Base-by-base conservation (phyloP, 2,329 filamentous ascomycete genomes). In the Seiridium cupressi region DNA sequence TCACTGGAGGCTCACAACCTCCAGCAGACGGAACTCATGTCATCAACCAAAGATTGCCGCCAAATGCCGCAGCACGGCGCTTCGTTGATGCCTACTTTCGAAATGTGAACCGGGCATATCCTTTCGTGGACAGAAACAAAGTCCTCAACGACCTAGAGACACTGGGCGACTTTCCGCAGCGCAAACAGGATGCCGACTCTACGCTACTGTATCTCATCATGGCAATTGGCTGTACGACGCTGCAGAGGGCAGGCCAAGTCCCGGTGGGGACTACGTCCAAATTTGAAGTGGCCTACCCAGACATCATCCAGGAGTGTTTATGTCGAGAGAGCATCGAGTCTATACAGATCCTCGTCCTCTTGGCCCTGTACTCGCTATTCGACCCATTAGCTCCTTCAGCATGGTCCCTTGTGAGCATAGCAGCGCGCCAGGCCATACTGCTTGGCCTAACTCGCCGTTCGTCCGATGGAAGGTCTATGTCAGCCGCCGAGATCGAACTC, bases 41-140 rank as follows among this genome's bases (percentile, higher is more conserved):
- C 35, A 40, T 48, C 8, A 36, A 36, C 8, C 59, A 54, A 32
- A 61, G 59, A 3, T 31, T 70, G 11, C 66, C 70, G 3, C 56
- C 64, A 2, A 66, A 70, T 18, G 64, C 66, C 18, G 64, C 64
- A 6, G 73, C 73, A 5, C 69, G 70, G 9, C 68, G 67, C 18
- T 77, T 77, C 32, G 73, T 77, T 7, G 74, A 79, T 55, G 77
- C 78, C 13, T 81, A 80, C 65, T 79, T 80, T 58, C 73, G 75
- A 13, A 75, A 80, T 60, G 76, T 80, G 34, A 76, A 80, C 60
- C 71, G 77, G 4, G 77, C 76, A 2, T 81, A 80, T 60, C 78
- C 78, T 7, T 80, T 80, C 59, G 70, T 79, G 35, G 73, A 80
- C 60, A 70, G 73, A 46, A 61, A 65, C 18, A 70, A 73, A 60